phyloP scores from a whole-genome alignment of 108 stramenopile genomes.

The Nannochloropsis oceanica region DNA sequence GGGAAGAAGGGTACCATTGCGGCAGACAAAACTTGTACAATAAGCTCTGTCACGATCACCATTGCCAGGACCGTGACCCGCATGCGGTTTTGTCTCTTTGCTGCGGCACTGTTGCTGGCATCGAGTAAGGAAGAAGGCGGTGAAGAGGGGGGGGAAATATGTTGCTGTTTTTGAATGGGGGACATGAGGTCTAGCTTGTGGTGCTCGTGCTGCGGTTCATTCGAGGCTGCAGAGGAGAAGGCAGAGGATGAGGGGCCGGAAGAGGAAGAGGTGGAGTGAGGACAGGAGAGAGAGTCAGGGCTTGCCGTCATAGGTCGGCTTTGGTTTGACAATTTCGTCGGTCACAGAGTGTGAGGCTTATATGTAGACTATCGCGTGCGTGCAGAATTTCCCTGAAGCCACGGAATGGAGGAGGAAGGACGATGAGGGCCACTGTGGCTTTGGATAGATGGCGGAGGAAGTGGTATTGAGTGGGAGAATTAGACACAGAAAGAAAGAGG shows the following conservation, averaged over 20 bases:
- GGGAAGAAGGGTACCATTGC: neutral
- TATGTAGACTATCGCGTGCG: too few relatives aligned
- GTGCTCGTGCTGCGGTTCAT: neutral
- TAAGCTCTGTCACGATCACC: neutral
- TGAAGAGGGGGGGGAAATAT: neutral
- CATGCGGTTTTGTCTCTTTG: neutral
- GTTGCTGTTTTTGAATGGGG: neutral
- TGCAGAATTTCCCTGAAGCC: too few relatives aligned
- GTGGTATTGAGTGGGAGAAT: too few relatives aligned
- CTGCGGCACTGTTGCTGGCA: neutral
- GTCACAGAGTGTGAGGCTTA: too few relatives aligned
- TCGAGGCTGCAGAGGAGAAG: neutral
- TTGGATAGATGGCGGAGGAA: too few relatives aligned
- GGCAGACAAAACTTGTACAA: neutral
- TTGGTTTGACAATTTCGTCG: too few relatives aligned
- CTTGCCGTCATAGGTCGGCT: too few relatives aligned
- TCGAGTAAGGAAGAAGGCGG: neutral
- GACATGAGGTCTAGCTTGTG: neutral
- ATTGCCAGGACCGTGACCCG: neutral
- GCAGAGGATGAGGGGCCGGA: neutral
- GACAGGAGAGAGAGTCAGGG: too few relatives aligned
- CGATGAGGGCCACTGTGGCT: too few relatives aligned
- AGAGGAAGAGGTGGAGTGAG: neutral
- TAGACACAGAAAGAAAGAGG: too few relatives aligned
- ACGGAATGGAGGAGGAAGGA: too few relatives aligned